A percentile compares a stretch with the other conserved stretches of the same genome.
These are phyloP conservation scores for Porodaedalea pini DNA, from an alignment of 1,284 basidiomycete genomes.

Conservation along the genomic window DNA sequence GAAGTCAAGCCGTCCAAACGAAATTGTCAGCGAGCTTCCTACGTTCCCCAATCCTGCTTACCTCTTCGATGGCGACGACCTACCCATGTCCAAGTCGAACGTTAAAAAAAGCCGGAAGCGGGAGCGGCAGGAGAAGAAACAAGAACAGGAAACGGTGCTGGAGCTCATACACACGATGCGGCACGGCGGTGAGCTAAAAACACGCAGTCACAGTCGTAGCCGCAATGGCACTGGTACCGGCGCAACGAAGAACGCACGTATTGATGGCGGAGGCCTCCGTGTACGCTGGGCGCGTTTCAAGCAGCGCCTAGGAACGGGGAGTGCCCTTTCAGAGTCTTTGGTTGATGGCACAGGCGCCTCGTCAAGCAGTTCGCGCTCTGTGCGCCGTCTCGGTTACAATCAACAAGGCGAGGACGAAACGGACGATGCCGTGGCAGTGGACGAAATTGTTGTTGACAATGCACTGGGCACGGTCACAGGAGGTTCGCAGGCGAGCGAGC, in stretches of 20 bases:
- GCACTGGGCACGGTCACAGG: neutral
- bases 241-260: constrained; percentile 33
- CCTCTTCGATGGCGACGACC: neutral
- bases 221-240: neutral
- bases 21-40: too few relatives aligned
- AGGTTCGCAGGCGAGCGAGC: constrained; percentile 32
- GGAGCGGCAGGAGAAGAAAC: neutral
- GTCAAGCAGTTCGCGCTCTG: constrained; percentile 29
- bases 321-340: constrained; percentile 41
- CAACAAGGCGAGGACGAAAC: constrained; percentile 28
- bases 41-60: neutral
- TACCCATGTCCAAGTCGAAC: neutral
- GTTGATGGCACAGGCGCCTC: constrained; percentile 41
- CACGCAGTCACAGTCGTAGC: neutral
- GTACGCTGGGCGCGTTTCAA: constrained; percentile 43
- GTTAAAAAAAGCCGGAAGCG: neutral
- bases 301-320: constrained; percentile 41
- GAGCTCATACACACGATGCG: constrained; percentile 14
- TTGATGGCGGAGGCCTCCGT: constrained; percentile 33
- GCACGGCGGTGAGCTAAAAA: constrained; percentile 1
- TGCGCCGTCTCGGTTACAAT: constrained; percentile 11
- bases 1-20: neutral
- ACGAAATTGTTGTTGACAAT: constrained; percentile 69
- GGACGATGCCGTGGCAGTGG: constrained; percentile 41
- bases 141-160: constrained; percentile 12